phyloP scores from a whole-genome alignment of 495 filamentous ascomycete species.

The Penicillium angulare region DNA sequence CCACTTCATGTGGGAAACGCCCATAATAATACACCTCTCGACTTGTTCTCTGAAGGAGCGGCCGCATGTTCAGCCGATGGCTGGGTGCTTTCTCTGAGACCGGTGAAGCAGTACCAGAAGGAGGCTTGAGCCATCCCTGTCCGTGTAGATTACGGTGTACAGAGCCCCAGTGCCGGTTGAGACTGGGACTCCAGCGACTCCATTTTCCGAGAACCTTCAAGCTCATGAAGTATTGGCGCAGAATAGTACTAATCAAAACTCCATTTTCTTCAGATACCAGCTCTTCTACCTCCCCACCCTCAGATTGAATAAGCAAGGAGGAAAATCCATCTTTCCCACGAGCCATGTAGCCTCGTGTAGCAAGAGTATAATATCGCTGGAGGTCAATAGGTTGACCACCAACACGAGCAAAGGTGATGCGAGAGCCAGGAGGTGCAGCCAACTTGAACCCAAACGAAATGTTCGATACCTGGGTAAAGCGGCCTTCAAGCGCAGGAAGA shows the following conservation, averaged over 20 bases:
- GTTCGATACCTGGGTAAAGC: constrained; percentile 74
- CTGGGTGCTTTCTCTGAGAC: constrained; percentile 29
- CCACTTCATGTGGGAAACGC: constrained; percentile 42
- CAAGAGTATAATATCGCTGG: constrained; percentile 61
- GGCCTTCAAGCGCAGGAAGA: constrained; percentile 79
- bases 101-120: constrained; percentile 25
- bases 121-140: constrained; percentile 36
- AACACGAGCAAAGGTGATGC: constrained; percentile 62
- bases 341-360: constrained; percentile 82
- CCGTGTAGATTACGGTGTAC: constrained; percentile 56
- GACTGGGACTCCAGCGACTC: constrained; percentile 58
- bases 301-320: constrained; percentile 64
- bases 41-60: constrained; percentile 23
- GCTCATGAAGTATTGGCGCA: constrained; percentile 86
- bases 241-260: constrained; percentile 75
- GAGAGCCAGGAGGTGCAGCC: constrained; percentile 51
- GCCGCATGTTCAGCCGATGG: constrained; percentile 13
- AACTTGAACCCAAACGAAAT: constrained; percentile 72
- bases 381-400: constrained; percentile 57
- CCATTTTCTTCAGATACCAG: constrained; percentile 83
- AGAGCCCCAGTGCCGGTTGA: constrained; percentile 59
- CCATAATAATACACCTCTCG: constrained; percentile 39
- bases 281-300: constrained; percentile 72
- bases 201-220: constrained; percentile 76
- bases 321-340: constrained; percentile 83